These are phyloP conservation scores for Pilaira anomala DNA, from an alignment of 192 early-diverging fungal species.

Conservation along the genomic window DNA sequence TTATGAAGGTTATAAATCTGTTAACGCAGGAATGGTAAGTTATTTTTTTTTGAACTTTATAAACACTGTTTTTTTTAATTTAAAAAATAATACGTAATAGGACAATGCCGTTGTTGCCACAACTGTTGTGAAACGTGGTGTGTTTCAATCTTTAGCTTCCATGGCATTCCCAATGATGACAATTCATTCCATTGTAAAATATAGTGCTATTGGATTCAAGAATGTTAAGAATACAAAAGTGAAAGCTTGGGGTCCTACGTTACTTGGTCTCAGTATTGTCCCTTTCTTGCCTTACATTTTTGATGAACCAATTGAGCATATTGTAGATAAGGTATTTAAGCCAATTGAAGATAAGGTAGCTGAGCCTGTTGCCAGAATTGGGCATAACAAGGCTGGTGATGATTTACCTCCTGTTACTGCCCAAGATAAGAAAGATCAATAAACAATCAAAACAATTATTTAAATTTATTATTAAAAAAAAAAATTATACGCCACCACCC, in stretches of 20 bases:
- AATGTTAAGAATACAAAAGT: conserved; percentile 33
- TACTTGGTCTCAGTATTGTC: conserved; percentile 55
- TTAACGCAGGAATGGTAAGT: conserved; percentile 42
- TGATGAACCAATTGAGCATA: conserved; percentile 60
- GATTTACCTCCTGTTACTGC: background rate
- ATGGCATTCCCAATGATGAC: conserved; percentile 58
- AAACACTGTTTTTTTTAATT: background rate
- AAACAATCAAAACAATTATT: background rate
- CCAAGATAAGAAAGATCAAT: conserved; percentile 1
- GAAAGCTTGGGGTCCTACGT: conserved; percentile 58
- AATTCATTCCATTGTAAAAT: conserved; percentile 65
- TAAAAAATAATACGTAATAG: background rate
- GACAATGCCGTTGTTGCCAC: conserved; percentile 41
- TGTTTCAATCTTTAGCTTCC: conserved; percentile 63
- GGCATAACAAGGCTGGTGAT: conserved; percentile 11
- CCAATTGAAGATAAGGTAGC: conserved; percentile 34
- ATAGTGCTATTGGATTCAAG: conserved; percentile 45
- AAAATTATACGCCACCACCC: conserved; percentile 32
- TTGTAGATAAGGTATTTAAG: conserved; percentile 59
- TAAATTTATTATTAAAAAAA: background rate
- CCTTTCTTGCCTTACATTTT: conserved; percentile 62
- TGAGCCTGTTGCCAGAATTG: conserved; percentile 23
- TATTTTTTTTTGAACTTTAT: background rate
- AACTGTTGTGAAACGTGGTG: conserved; percentile 51
- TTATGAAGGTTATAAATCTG: conserved; percentile 59